phyloP scores from a whole-genome alignment of 2,329 filamentous ascomycete genomes.

The Penicillium olsonii region DNA sequence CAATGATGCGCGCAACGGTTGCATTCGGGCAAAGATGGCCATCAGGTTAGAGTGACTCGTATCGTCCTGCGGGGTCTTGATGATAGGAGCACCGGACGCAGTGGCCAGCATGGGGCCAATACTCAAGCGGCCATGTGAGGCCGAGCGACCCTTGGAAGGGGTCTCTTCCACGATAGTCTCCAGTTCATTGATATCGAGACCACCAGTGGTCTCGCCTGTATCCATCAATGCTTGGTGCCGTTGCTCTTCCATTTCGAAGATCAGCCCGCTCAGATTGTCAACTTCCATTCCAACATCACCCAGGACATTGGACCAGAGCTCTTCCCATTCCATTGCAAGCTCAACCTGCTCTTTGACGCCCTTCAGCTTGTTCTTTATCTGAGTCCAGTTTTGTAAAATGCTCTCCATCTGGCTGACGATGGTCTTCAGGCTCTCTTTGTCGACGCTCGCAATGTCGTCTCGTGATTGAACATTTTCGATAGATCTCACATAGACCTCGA shows the following conservation, averaged over 20 bases:
- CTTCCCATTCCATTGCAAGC: constrained; percentile 98
- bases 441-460: constrained; percentile 71
- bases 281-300: constrained; percentile 91
- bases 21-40: constrained; percentile 91
- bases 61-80: constrained; percentile 70
- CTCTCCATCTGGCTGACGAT: constrained; percentile 88
- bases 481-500: constrained; percentile 90
- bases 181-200: constrained; percentile 79
- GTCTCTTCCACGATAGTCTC: constrained; percentile 92
- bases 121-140: constrained; percentile 67
- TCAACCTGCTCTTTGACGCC: constrained; percentile 88
- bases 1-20: constrained; percentile 85
- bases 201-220: constrained; percentile 55
- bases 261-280: constrained; percentile 73
- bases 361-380: constrained; percentile 75
- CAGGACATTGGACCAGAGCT: constrained; percentile 90
- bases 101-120: constrained; percentile 62
- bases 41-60: constrained; percentile 83
- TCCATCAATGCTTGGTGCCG: constrained; percentile 74
- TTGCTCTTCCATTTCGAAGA: constrained; percentile 98
- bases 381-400: constrained; percentile 80
- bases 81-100: constrained; percentile 43
- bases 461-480: constrained; percentile 87
- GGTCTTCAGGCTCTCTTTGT: constrained; percentile 68
- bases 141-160: constrained; percentile 58